phyloP scores from a whole-genome alignment of 2,329 filamentous ascomycete genomes.

The Colletotrichum sojae region DNA sequence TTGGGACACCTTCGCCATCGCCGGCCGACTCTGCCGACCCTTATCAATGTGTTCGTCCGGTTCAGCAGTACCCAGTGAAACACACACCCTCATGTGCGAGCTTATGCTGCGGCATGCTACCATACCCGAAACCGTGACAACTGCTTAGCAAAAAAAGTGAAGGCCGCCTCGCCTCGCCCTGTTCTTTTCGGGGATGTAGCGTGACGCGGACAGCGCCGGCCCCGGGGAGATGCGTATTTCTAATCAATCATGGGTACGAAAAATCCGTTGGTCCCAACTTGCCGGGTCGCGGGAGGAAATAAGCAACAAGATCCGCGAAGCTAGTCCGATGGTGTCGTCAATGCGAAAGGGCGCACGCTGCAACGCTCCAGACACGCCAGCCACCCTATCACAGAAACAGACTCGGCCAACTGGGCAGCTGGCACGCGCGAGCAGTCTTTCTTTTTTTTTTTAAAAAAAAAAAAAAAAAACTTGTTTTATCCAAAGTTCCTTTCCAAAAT shows the following conservation, averaged over 20 bases:
- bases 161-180: neutral
- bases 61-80: constrained; percentile 10
- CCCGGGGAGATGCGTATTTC: neutral
- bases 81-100: neutral
- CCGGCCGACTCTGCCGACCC: constrained; percentile 3
- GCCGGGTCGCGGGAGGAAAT: neutral
- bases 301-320: neutral
- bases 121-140: constrained; percentile 28
- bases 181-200: neutral
- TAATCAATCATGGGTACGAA: neutral
- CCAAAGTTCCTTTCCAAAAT: constrained; percentile 17
- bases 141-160: constrained; percentile 1
- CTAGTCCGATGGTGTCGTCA: constrained; percentile 16
- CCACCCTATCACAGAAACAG: neutral
- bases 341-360: constrained; percentile 4
- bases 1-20: neutral
- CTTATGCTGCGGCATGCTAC: constrained; percentile 18
- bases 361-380: constrained; percentile 7
- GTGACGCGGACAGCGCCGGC: neutral
- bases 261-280: neutral
- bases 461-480: constrained; percentile 34
- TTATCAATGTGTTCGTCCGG: constrained; percentile 17
- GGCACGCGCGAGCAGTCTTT: constrained; percentile 1
- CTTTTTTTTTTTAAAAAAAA: too few relatives aligned
- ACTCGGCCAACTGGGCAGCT: neutral